These are phyloP conservation scores for Diaporthe capsici DNA, from an alignment of 2,329 filamentous ascomycete species.

Conservation along the genomic window DNA sequence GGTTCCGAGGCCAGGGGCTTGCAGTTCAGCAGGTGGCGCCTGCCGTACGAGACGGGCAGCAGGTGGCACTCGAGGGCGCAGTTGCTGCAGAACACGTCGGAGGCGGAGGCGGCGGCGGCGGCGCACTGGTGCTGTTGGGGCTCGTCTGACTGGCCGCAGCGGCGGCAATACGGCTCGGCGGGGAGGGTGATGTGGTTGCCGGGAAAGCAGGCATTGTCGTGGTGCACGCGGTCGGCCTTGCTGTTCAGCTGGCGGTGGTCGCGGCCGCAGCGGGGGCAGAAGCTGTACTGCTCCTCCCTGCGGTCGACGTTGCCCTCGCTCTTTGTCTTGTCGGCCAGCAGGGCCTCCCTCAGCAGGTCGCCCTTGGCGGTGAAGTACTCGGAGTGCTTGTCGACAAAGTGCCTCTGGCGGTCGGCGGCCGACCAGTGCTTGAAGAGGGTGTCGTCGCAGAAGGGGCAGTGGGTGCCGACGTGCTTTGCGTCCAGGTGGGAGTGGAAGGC, in stretches of 20 bases:
- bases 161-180: conserved; percentile 21
- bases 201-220: conserved; percentile 42
- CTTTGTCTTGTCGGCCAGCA: not conserved
- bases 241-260: conserved; percentile 38
- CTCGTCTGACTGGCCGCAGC: conserved; percentile 33
- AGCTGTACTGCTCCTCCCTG: conserved; percentile 40
- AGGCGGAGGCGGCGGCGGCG: not conserved
- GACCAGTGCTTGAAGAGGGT: conserved; percentile 50
- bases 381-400: conserved; percentile 51
- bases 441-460: conserved; percentile 55
- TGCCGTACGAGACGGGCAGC: conserved; percentile 34
- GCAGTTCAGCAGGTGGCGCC: conserved; percentile 39
- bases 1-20: conserved; percentile 15
- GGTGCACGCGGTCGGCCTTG: conserved; percentile 39
- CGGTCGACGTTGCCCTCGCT: conserved; percentile 18
- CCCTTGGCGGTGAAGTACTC: conserved; percentile 39
- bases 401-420: conserved; percentile 45
- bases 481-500: conserved; percentile 54
- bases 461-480: conserved; percentile 51
- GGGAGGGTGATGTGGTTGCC: not conserved
- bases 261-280: conserved; percentile 43
- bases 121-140: conserved; percentile 14
- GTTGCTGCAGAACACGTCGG: conserved; percentile 15
- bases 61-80: conserved; percentile 36
- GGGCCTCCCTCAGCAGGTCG: conserved; percentile 31